A percentile compares a stretch with the other conserved stretches of the same genome.
These are phyloP conservation scores for Chaetothyriales sp. DNA, from an alignment of 2,329 filamentous ascomycete species.

Conservation along the genomic window DNA sequence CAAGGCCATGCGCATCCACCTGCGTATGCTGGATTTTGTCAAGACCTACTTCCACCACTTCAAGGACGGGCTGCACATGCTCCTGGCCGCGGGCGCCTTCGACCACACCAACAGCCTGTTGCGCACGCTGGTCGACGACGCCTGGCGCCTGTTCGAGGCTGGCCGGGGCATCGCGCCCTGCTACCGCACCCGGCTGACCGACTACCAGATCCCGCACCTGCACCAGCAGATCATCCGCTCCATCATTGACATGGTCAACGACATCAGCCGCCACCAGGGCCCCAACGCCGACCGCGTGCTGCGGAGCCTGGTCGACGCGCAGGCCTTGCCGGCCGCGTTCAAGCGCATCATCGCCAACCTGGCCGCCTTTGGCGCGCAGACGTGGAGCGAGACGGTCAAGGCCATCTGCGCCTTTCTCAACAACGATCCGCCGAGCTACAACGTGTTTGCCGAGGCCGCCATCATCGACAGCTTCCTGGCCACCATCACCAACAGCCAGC, in stretches of 20 bases:
- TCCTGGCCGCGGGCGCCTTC: constrained; percentile 71
- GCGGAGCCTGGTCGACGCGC: constrained; percentile 87
- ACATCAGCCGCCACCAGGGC: constrained; percentile 73
- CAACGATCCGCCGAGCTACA: constrained; percentile 95
- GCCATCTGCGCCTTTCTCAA: constrained; percentile 95
- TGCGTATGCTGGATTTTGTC: constrained; percentile 72
- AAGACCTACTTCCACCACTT: constrained; percentile 79
- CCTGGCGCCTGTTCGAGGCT: constrained; percentile 51
- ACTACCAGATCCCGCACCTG: constrained; percentile 87
- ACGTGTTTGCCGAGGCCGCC: constrained; percentile 86
- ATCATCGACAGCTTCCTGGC: constrained; percentile 77
- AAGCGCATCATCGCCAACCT: constrained; percentile 71
- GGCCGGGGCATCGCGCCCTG: constrained; percentile 59
- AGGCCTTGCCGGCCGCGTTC: constrained; percentile 65
- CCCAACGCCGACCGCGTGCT: constrained; percentile 81
- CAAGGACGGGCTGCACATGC: constrained; percentile 67
- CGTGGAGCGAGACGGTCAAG: constrained; percentile 89
- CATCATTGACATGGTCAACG: constrained; percentile 90
- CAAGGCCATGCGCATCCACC: constrained; percentile 70
- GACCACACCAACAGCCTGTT: constrained; percentile 84
- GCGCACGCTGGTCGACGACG: constrained; percentile 59
- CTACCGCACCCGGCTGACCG: constrained; percentile 68
- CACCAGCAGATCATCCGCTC: constrained; percentile 88
- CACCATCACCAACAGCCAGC: constrained; percentile 38
- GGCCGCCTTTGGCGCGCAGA: constrained; percentile 69